Evolutionary conservation across 2,329 filamentous ascomycete species (phyloP).

Genomic region (Fusarium graminum): DNA sequence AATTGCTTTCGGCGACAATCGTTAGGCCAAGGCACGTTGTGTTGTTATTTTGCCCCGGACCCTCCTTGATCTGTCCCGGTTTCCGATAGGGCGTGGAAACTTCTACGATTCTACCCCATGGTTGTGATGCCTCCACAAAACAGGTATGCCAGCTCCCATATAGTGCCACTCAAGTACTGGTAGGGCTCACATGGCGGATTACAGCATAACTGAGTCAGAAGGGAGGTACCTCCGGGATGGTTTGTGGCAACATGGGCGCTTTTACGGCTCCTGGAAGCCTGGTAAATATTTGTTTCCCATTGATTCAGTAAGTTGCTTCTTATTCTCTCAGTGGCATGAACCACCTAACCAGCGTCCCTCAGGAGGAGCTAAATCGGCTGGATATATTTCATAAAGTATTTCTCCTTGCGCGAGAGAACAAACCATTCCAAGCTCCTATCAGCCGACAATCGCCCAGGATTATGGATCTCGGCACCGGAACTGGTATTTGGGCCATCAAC

Average conservation of each 20-base stretch:
- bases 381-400: slow-evolving; percentile 88
- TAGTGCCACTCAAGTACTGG: slow-evolving; percentile 1
- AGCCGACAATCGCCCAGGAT: slow-evolving; percentile 55
- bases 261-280: slow-evolving; percentile 75
- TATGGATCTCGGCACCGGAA: slow-evolving; percentile 83
- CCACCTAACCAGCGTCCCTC: slow-evolving; percentile 38
- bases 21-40: slow-evolving; percentile 25
- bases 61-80: slow-evolving; percentile 10
- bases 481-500: slow-evolving; percentile 91
- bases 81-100: slow-evolving; percentile 22
- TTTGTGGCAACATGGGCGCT: slow-evolving; percentile 73
- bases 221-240: slow-evolving; percentile 47
- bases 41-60: slow-evolving; percentile 5
- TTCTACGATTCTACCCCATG: slow-evolving; percentile 38
- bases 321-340: background rate
- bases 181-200: slow-evolving; percentile 27
- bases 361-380: slow-evolving; percentile 81
- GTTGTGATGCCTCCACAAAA: slow-evolving; percentile 51
- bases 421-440: slow-evolving; percentile 44
- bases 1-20: slow-evolving; percentile 22
- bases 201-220: slow-evolving; percentile 39
- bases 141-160: slow-evolving; percentile 42
- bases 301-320: slow-evolving; percentile 70
- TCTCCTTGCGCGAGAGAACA: slow-evolving; percentile 69
- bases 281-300: slow-evolving; percentile 83